Conservation (phyloP, 164 flowering plant species). For the Vitis amurensis region DNA sequence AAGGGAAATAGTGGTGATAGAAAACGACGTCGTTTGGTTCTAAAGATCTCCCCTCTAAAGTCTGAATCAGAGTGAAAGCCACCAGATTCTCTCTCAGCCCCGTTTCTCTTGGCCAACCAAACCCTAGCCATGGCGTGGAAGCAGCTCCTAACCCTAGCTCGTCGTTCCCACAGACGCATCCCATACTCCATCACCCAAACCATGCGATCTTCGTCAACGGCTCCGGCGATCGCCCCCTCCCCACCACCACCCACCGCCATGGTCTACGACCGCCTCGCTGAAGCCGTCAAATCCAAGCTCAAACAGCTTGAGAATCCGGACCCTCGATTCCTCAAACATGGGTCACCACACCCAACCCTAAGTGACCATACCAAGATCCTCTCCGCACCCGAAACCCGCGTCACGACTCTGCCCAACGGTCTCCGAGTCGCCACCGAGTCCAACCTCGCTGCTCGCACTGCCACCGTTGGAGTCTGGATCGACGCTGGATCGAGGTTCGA, state of each 20-base stretch:
- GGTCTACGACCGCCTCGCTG: constrained; percentile 62
- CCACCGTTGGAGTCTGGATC: constrained; percentile 85
- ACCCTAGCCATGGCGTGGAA: constrained; percentile 41
- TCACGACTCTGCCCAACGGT: constrained; percentile 73
- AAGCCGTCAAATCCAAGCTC: constrained; percentile 45
- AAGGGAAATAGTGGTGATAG: no score
- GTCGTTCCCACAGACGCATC: constrained; percentile 28
- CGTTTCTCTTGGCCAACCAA: neutral
- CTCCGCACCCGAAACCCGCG: constrained; percentile 49
- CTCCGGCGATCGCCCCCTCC: constrained; percentile 25
- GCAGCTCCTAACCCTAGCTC: constrained; percentile 37
- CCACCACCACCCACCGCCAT: constrained; percentile 40
- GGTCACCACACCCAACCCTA: constrained; percentile 52
- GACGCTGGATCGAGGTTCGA: constrained; percentile 90
- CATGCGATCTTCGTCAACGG: constrained; percentile 23
- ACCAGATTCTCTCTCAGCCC: no score
- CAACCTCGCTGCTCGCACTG: constrained; percentile 51
- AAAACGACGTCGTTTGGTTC: no score
- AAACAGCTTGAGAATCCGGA: constrained; percentile 51
- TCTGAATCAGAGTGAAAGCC: no score
- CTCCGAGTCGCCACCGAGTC: constrained; percentile 80
- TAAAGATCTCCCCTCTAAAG: no score
- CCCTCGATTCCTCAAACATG: constrained; percentile 46
- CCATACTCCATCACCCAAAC: constrained; percentile 5
- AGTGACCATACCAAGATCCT: constrained; percentile 49